These are phyloP conservation scores for Fraxinus angustifolia DNA, from an alignment of 305 asterid genomes.

Conservation along the genomic window DNA sequence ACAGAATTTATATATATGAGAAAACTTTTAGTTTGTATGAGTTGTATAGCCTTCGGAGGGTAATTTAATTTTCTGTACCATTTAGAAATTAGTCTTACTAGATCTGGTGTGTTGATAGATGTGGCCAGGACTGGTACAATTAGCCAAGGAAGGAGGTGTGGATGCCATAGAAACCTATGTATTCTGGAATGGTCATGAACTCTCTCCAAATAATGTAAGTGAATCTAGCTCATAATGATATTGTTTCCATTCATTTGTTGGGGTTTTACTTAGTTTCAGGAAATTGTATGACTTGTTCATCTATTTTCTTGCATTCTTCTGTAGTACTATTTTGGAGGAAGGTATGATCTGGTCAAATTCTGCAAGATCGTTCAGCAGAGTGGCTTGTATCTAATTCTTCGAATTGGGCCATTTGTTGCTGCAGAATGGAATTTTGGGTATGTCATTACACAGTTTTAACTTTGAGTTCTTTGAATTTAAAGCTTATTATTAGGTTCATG, in stretches of 20 bases:
- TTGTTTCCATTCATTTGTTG: background rate
- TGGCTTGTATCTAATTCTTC: slow-evolving; percentile 71
- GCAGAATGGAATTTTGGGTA: slow-evolving; percentile 97
- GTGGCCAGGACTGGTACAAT: slow-evolving; percentile 83
- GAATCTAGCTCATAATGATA: background rate
- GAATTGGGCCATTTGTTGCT: slow-evolving; percentile 90
- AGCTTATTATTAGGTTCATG: background rate
- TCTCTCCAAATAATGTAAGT: slow-evolving; percentile 64
- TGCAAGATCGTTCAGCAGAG: slow-evolving; percentile 79
- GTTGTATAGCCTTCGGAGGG: background rate
- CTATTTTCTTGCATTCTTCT: background rate
- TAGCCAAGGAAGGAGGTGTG: slow-evolving; percentile 86
- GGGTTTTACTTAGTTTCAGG: background rate
- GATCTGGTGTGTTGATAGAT: slow-evolving; percentile 37
- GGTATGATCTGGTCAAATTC: slow-evolving; percentile 79
- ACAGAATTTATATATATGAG: background rate
- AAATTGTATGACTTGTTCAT: background rate
- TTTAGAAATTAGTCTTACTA: background rate
- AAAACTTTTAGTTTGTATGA: background rate
- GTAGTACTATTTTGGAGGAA: slow-evolving; percentile 88
- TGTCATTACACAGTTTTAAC: background rate
- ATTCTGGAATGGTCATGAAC: slow-evolving; percentile 94
- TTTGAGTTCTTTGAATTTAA: background rate
- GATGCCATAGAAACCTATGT: slow-evolving; percentile 84
- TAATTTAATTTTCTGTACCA: background rate